A percentile compares a stretch with the other conserved stretches of the same genome.
Conservation (phyloP, 2,329 filamentous ascomycete species). For the Tricladium varicosporioides region DNA sequence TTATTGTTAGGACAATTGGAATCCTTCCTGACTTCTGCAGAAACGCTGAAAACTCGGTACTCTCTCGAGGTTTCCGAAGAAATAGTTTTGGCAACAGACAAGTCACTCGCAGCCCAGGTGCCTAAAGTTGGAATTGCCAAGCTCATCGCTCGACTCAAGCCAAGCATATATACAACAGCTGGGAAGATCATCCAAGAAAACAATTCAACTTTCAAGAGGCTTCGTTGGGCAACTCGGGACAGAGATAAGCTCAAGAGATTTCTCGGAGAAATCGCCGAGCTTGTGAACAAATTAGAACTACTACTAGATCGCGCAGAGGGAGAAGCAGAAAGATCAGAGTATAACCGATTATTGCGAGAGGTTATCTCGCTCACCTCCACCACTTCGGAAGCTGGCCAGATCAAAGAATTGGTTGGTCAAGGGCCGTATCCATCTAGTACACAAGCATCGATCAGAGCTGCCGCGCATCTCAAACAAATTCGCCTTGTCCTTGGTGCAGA, state of each 20-base stretch:
- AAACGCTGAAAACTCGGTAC: slow-evolving; percentile 22
- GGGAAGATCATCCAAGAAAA: slow-evolving; percentile 19
- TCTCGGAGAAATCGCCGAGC: slow-evolving; percentile 17
- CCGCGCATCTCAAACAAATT: slow-evolving; percentile 10
- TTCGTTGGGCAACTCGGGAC: slow-evolving; percentile 25
- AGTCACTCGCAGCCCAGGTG: not conserved
- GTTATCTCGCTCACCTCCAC: slow-evolving; percentile 9
- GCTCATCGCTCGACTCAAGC: slow-evolving; percentile 8
- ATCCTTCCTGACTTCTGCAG: slow-evolving; percentile 15
- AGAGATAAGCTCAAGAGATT: slow-evolving; percentile 18
- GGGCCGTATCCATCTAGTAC: not conserved
- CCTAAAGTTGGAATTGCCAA: slow-evolving; percentile 8
- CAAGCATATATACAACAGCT: slow-evolving; percentile 8
- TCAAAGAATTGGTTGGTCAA: slow-evolving; percentile 12
- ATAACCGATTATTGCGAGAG: slow-evolving; percentile 12
- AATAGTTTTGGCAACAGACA: not conserved
- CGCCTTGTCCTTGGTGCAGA: slow-evolving; percentile 8
- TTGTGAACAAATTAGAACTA: slow-evolving; percentile 19
- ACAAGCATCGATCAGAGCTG: slow-evolving; percentile 9
- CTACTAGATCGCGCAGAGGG: too few relatives aligned
- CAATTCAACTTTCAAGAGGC: slow-evolving; percentile 16
- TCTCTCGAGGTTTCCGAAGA: slow-evolving; percentile 16
- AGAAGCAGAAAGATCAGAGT: too few relatives aligned
- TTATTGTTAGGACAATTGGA: slow-evolving; percentile 16
- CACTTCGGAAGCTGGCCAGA: slow-evolving; percentile 5